A percentile compares a stretch with the other conserved stretches of the same genome.
These are phyloP conservation scores for Exsudoporus frostii DNA, from an alignment of 768 basidiomycete genomes.

Conservation along the genomic window DNA sequence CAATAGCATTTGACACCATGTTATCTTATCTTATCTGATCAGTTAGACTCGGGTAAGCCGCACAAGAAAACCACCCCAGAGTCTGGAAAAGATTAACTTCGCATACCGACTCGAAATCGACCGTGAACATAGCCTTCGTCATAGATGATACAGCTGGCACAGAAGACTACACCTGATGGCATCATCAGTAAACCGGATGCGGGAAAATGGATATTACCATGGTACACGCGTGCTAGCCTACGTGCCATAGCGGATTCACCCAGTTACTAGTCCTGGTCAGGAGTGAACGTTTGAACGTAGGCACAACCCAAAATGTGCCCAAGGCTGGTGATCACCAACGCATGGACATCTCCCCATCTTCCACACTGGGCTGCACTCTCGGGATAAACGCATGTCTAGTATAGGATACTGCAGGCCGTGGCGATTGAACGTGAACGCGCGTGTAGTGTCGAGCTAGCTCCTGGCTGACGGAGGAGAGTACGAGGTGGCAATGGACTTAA, in stretches of 20 bases:
- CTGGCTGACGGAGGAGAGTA: not conserved
- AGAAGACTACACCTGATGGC: not conserved
- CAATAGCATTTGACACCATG: not conserved
- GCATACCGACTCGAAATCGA: not conserved
- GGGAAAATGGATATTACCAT: not conserved
- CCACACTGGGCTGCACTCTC: not conserved
- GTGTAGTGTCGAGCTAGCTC: not conserved
- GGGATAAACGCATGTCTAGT: not conserved
- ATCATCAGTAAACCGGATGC: not conserved
- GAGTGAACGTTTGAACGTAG: not conserved
- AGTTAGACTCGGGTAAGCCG: not conserved
- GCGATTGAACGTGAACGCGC: not conserved
- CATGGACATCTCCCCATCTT: not conserved
- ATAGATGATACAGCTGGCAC: not conserved
- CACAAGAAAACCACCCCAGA: not conserved
- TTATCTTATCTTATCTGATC: slow-evolving; percentile 26
- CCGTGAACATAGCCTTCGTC: not conserved
- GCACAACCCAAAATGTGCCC: not conserved
- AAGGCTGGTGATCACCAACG: not conserved
- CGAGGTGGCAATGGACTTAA: not conserved
- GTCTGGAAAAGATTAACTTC: not conserved
- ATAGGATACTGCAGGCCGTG: not conserved
- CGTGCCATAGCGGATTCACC: not conserved
- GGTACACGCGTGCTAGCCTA: not conserved
- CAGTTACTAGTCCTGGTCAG: not conserved